A percentile compares a stretch with the other conserved stretches of the same genome.
These are phyloP conservation scores for Pharnaceum exiguum DNA, from an alignment of 148 eudicot species.

Conservation along the genomic window DNA sequence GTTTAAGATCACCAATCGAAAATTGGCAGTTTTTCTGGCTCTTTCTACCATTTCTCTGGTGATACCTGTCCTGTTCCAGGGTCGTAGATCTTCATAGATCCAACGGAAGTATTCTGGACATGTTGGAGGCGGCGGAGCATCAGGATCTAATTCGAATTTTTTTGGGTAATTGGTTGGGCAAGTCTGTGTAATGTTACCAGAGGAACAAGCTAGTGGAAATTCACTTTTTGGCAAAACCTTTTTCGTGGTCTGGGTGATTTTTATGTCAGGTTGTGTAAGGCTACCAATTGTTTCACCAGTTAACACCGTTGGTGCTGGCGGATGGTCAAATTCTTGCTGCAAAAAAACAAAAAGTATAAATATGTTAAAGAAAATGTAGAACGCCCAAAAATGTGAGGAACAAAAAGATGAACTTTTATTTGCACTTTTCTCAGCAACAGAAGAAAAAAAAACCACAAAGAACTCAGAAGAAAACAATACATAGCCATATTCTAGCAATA, in stretches of 20 bases:
- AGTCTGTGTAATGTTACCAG: constrained; percentile 34
- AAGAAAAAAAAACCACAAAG: too few species aligned
- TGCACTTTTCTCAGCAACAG: too few species aligned
- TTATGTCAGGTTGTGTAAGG: not conserved
- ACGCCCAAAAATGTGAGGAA: too few species aligned
- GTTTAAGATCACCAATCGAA: constrained; percentile 48
- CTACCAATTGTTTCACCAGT: not conserved
- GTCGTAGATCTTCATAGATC: constrained; percentile 77
- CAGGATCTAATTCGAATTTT: constrained; percentile 23
- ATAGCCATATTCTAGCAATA: too few species aligned
- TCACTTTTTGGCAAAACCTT: constrained; percentile 24
- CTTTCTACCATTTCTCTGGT: constrained; percentile 52
- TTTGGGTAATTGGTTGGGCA: constrained; percentile 63
- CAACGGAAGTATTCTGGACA: constrained; percentile 82
- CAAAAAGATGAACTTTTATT: too few species aligned
- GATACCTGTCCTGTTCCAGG: constrained; percentile 67
- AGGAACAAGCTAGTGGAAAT: constrained; percentile 45
- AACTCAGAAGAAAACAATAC: too few species aligned
- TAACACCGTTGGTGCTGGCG: too few species aligned
- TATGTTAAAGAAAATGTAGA: too few species aligned
- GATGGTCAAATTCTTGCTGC: too few species aligned
- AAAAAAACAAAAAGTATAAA: too few species aligned
- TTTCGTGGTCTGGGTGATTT: constrained; percentile 13
- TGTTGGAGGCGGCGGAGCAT: constrained; percentile 29
- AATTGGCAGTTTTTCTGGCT: constrained; percentile 46